Base-by-base conservation (phyloP, 768 basidiomycete genomes). In the Pulveroboletus sp. region DNA sequence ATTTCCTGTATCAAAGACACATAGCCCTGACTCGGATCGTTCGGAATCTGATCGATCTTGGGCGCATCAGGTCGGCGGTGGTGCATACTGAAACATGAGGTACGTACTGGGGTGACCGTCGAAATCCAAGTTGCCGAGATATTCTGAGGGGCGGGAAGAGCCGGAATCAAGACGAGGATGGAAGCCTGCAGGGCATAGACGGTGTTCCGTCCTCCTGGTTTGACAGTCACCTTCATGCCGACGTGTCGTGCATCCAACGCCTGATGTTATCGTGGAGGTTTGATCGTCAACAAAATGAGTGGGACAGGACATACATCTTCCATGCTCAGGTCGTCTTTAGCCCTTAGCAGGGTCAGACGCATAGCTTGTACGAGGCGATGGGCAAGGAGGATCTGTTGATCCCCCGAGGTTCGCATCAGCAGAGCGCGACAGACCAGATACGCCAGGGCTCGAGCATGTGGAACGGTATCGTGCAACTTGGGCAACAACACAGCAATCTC, bases 371-470 rank as follows among this genome's bases (percentile, higher is more conserved):
- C 53, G 3, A 81, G 56, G 40, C 70, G 68, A 24, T 71, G 66
- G 2, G 82, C 85, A 2, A 80, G 68, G 8, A 76, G 71, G 29
- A 89, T 63, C 54, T 82, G 82, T 43, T 77, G 77, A 34, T 79
- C 77, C 13, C 82, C 83, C 5, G 81, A 76, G 1, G 83, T 55
- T 22, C 74, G 75, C 27, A 65, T 64, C 27, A 93, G 63, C 45
- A 93, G 63, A 1, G 78, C 75, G n/a, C 81, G 76, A n/a, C 78
- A 67, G 45, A 89, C 69, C 10, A 93, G 70, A 59, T 81, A 80
- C 0, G 78, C 78, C 39, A 93, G 65, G 3, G 78, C 66, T 16
- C 81, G 76, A 26, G 78, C 70, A 53, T 86, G 76, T 1, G 78
- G 60, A 52, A 79, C 72, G 0, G 69, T 43, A 40, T 78, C 76